A percentile compares a stretch with the other conserved stretches of the same genome.
phyloP scores from a whole-genome alignment of 208 protist genomes.

The Herpetomonas samuelpessoai region DNA sequence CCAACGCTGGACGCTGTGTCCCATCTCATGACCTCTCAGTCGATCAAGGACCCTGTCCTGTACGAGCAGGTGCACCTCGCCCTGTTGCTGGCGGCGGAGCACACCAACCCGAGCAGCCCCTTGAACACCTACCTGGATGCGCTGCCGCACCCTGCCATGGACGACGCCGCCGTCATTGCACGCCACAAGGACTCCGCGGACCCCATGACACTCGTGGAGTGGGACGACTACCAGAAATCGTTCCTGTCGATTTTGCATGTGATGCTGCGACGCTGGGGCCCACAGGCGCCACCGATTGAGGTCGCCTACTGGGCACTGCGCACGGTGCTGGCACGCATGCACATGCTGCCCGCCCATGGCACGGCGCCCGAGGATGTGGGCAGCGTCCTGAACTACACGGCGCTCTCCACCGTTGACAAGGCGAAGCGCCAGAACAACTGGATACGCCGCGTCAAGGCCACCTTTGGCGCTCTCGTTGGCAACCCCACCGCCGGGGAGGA shows the following conservation, averaged over 20 bases:
- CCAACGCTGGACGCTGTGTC: conserved; percentile 54
- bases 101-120: conserved; percentile 35
- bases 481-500: conserved; percentile 31
- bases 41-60: conserved; percentile 64
- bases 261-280: conserved; percentile 44
- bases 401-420: conserved; percentile 45
- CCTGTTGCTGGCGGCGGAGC: conserved; percentile 62
- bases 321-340: conserved; percentile 66
- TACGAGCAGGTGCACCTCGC: conserved; percentile 73
- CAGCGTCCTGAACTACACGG: conserved; percentile 59
- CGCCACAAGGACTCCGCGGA: conserved; percentile 71
- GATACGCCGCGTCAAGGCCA: conserved; percentile 28
- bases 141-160: conserved; percentile 67
- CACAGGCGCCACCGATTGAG: conserved; percentile 48
- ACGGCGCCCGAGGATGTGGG: conserved; percentile 49
- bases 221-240: conserved; percentile 80
- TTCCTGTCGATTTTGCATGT: conserved; percentile 53
- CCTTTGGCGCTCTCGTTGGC: conserved; percentile 30
- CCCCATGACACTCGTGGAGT: conserved; percentile 67
- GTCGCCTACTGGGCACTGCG: conserved; percentile 81
- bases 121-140: conserved; percentile 56
- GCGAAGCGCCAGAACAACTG: conserved; percentile 45
- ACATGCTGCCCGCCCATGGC: conserved; percentile 61
- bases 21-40: conserved; percentile 42
- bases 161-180: conserved; percentile 54